These are phyloP conservation scores for Deakozyma indianensis DNA, from an alignment of 805 yeast genomes.

Conservation along the genomic window DNA sequence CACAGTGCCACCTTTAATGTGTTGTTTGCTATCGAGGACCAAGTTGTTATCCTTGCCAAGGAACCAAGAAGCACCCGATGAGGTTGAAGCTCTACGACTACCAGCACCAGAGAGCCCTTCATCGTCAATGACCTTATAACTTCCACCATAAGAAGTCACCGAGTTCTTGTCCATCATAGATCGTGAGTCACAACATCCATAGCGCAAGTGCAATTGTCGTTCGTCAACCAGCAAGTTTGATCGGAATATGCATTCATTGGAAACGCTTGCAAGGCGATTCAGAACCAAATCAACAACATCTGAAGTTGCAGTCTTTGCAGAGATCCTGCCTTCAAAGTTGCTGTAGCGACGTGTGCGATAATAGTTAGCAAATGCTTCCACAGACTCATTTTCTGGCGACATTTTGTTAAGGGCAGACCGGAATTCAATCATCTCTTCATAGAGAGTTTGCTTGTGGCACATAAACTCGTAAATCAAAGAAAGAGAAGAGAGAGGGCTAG, in stretches of 20 bases:
- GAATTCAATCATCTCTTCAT: slow-evolving; percentile 18
- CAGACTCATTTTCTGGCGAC: slow-evolving; percentile 7
- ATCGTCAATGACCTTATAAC: background rate
- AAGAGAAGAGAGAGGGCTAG: background rate
- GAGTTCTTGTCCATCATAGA: background rate
- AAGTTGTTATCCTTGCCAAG: slow-evolving; percentile 22
- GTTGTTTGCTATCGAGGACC: slow-evolving; percentile 53
- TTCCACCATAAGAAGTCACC: background rate
- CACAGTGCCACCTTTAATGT: slow-evolving; percentile 70
- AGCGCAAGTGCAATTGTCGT: background rate
- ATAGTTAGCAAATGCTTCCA: slow-evolving; percentile 9
- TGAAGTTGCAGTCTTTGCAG: background rate
- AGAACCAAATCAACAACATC: slow-evolving; percentile 1
- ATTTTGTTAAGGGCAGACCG: slow-evolving; percentile 5
- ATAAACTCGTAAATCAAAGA: slow-evolving; percentile 45
- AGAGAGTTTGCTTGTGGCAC: slow-evolving; percentile 58
- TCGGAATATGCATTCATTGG: slow-evolving; percentile 1
- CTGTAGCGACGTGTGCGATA: slow-evolving; percentile 7
- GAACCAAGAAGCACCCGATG: background rate
- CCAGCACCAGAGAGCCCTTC: background rate
- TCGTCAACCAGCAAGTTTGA: background rate
- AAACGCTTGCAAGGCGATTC: background rate
- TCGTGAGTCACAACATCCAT: background rate
- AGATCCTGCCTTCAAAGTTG: background rate
- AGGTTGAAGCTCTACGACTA: background rate